These are phyloP conservation scores for Leptomonas seymouri DNA, from an alignment of 208 protist genomes.

Conservation along the genomic window DNA sequence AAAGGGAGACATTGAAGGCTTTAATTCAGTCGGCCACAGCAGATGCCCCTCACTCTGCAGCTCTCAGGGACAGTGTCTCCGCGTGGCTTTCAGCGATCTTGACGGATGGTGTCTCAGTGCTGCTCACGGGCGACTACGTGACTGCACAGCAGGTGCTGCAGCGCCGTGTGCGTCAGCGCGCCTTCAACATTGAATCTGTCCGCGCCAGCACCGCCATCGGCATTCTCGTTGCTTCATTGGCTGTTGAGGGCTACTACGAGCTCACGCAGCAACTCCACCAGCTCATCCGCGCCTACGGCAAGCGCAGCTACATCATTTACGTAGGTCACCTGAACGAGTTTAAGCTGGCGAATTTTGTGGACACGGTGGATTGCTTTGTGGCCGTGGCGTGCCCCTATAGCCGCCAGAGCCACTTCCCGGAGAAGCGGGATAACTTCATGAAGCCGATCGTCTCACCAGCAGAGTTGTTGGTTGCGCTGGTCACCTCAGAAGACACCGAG, in stretches of 20 bases:
- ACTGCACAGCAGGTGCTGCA: conserved; percentile 35
- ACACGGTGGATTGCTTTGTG: conserved; percentile 90
- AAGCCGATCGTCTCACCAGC: conserved; percentile 90
- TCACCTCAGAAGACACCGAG: conserved; percentile 27
- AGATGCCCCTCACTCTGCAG: neutral
- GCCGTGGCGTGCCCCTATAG: conserved; percentile 88
- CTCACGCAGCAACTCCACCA: conserved; percentile 71
- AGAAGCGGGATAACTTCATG: conserved; percentile 75
- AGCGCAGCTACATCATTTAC: conserved; percentile 88
- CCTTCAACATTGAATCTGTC: conserved; percentile 83
- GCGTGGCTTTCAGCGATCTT: conserved; percentile 6
- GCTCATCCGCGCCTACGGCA: conserved; percentile 66
- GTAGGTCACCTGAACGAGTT: conserved; percentile 93
- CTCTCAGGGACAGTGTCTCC: neutral
- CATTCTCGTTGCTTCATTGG: conserved; percentile 85
- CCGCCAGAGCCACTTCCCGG: conserved; percentile 70
- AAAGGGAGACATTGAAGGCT: neutral
- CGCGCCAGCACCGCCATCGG: conserved; percentile 78
- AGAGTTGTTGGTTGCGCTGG: conserved; percentile 84
- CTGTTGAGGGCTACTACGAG: conserved; percentile 85
- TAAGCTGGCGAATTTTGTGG: conserved; percentile 92
- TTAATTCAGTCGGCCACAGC: neutral
- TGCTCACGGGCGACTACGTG: conserved; percentile 25
- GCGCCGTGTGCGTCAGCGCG: conserved; percentile 67
- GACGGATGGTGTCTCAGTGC: conserved; percentile 11